A percentile compares a stretch with the other conserved stretches of the same genome.
phyloP scores from a whole-genome alignment of 2,329 filamentous ascomycete species.

The Trichocomaceae sp. region DNA sequence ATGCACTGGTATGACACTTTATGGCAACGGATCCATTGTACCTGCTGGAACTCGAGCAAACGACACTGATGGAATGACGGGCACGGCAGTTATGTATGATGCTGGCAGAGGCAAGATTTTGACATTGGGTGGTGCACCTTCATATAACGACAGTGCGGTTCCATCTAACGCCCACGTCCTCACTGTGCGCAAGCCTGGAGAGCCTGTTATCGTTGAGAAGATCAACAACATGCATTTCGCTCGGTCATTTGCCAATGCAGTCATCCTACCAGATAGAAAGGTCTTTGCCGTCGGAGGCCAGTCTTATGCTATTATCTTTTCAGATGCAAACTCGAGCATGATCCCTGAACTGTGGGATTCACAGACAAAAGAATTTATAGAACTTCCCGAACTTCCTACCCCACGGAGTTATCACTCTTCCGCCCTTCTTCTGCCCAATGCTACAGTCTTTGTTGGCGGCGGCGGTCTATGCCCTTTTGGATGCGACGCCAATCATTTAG shows the following conservation, averaged over 20 bases:
- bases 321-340: slow-evolving; percentile 38
- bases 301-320: slow-evolving; percentile 35
- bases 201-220: slow-evolving; percentile 22
- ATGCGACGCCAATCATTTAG: slow-evolving; percentile 43
- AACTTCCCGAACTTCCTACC: slow-evolving; percentile 34
- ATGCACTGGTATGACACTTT: slow-evolving; percentile 55
- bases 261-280: slow-evolving; percentile 43
- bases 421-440: slow-evolving; percentile 44
- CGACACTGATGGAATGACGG: slow-evolving; percentile 50
- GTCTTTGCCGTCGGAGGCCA: slow-evolving; percentile 44
- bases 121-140: slow-evolving; percentile 44
- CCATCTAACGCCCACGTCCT: slow-evolving; percentile 45
- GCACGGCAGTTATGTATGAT: slow-evolving; percentile 53
- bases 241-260: slow-evolving; percentile 38
- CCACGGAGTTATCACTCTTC: slow-evolving; percentile 46
- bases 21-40: slow-evolving; percentile 35
- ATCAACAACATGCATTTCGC: slow-evolving; percentile 31
- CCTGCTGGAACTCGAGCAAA: slow-evolving; percentile 41
- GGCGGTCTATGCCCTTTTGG: slow-evolving; percentile 46
- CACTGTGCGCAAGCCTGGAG: slow-evolving; percentile 35
- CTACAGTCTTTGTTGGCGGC: slow-evolving; percentile 44
- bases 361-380: slow-evolving; percentile 32
- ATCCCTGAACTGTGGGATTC: slow-evolving; percentile 44
- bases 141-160: slow-evolving; percentile 41
- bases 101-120: slow-evolving; percentile 50